phyloP scores from a whole-genome alignment of 1,284 basidiomycete genomes.

The Apiotrichum porosum region DNA sequence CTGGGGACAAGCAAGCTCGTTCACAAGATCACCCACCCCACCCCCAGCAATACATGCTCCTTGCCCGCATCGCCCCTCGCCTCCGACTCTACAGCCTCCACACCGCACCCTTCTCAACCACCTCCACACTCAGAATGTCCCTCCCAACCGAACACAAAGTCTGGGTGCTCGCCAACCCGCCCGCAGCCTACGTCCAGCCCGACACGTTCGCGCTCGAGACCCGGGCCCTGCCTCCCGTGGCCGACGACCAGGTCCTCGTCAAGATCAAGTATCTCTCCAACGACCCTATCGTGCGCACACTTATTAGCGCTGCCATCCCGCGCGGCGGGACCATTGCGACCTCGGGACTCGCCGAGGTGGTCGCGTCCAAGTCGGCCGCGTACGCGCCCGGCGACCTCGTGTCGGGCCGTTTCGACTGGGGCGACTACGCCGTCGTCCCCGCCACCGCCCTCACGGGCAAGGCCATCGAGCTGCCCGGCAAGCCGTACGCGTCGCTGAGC shows the following conservation, averaged over 20 bases:
- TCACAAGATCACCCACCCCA: too few relatives aligned
- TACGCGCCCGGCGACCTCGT: conserved; percentile 17
- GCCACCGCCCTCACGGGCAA: background rate
- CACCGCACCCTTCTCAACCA: background rate
- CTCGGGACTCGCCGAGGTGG: conserved; percentile 9
- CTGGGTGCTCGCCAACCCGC: conserved; percentile 31
- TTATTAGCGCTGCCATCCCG: conserved; percentile 14
- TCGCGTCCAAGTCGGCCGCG: conserved; percentile 8
- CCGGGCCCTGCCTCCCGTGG: conserved; percentile 16
- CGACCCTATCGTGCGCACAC: conserved; percentile 31
- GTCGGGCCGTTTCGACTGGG: conserved; percentile 8
- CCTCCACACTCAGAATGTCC: conserved; percentile 3
- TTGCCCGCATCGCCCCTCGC: too few relatives aligned
- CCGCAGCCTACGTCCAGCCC: conserved; percentile 14
- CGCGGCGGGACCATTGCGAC: conserved; percentile 14
- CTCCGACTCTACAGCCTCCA: too few relatives aligned
- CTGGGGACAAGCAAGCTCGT: too few relatives aligned
- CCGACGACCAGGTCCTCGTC: conserved; percentile 27
- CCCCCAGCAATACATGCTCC: too few relatives aligned
- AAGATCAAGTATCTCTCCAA: conserved; percentile 25
- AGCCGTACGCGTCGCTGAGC: conserved; percentile 9
- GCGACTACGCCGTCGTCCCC: conserved; percentile 19
- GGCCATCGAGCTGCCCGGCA: conserved; percentile 1
- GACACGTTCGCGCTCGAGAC: conserved; percentile 22
- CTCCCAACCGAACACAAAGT: conserved; percentile 15